Evolutionary conservation across 805 yeast genomes (phyloP).

Genomic region (Candida tammaniensis): DNA sequence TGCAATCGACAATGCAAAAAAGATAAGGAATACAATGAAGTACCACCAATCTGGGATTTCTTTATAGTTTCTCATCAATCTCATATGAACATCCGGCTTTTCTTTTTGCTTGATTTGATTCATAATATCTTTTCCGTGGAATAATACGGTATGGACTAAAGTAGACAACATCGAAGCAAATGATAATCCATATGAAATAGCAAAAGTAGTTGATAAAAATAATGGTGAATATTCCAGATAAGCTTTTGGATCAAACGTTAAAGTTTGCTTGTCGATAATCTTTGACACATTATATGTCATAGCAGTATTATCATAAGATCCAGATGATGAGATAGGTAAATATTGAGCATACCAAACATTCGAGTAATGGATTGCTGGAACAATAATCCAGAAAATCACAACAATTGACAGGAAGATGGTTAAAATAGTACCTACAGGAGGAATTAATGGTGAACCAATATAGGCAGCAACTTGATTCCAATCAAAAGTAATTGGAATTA

Average conservation of each 20-base stretch:
- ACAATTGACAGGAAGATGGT: conserved; percentile 18
- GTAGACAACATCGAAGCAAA: conserved; percentile 63
- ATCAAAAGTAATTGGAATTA: conserved; percentile 47
- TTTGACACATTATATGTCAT: conserved; percentile 46
- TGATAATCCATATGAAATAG: conserved; percentile 54
- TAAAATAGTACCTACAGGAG: conserved; percentile 47
- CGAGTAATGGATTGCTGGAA: conserved; percentile 56
- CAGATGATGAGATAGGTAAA: conserved; percentile 50
- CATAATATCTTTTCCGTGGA: conserved; percentile 53
- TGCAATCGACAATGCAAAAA: conserved; percentile 33
- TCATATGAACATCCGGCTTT: conserved; percentile 40
- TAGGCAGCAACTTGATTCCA: conserved; percentile 52
- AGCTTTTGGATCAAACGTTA: conserved; percentile 42
- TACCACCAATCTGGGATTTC: conserved; percentile 48
- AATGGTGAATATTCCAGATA: conserved; percentile 63
- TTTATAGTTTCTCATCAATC: conserved; percentile 48
- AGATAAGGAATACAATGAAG: conserved; percentile 11
- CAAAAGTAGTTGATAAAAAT: conserved; percentile 57
- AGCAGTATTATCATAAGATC: conserved; percentile 50
- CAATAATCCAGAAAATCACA: conserved; percentile 49
- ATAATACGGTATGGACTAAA: conserved; percentile 55
- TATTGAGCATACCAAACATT: conserved; percentile 59
- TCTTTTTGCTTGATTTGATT: conserved; percentile 20
- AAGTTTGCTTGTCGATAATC: conserved; percentile 37
- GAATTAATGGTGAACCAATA: conserved; percentile 61